phyloP scores from a whole-genome alignment of 805 yeast genomes.

The Dipodascus geniculatus region DNA sequence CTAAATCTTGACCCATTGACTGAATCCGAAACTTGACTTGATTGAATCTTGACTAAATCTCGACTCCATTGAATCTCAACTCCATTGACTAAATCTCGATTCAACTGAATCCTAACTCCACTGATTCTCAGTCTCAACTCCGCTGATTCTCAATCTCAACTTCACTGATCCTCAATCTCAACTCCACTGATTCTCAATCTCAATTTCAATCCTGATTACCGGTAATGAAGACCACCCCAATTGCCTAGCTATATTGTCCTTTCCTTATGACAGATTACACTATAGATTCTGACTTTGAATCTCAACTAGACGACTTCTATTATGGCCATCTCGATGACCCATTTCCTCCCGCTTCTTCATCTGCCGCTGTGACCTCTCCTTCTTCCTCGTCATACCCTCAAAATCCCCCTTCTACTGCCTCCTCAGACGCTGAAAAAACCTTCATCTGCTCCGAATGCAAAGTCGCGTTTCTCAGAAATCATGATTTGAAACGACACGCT shows the following conservation, averaged over 20 bases:
- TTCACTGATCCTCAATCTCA: too few relatives aligned
- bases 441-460: not conserved
- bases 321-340: not conserved
- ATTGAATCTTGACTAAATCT: too few relatives aligned
- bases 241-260: too few relatives aligned
- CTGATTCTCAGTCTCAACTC: too few relatives aligned
- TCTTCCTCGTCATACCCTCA: not conserved
- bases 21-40: too few relatives aligned
- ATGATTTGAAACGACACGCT: conserved; percentile 1
- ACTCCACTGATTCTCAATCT: too few relatives aligned
- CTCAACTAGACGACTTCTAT: not conserved
- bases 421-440: not conserved
- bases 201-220: too few relatives aligned
- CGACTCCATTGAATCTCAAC: too few relatives aligned
- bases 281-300: not conserved
- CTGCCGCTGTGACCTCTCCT: not conserved
- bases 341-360: not conserved
- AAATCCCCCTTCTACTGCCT: not conserved
- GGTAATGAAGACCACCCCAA: not conserved
- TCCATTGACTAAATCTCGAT: too few relatives aligned
- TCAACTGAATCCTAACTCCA: too few relatives aligned
- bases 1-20: too few relatives aligned
- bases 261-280: not conserved
- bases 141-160: too few relatives aligned
- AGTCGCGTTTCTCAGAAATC: conserved; percentile 1